Conservation (phyloP, 805 yeast genomes). For the Wickerhamiella cacticola region DNA sequence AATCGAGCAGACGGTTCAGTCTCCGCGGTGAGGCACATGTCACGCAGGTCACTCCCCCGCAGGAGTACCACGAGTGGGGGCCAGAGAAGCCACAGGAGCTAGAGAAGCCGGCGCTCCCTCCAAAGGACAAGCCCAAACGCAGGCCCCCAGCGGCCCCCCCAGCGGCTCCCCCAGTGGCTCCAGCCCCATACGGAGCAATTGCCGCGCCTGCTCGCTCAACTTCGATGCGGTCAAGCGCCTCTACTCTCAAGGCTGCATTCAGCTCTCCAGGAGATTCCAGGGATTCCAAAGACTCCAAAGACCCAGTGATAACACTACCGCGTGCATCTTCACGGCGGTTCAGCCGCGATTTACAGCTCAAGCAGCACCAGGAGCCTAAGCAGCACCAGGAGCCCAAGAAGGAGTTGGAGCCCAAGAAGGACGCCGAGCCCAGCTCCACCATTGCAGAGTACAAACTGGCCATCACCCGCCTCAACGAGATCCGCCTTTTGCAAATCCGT, state of each 20-base stretch:
- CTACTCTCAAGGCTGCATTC: not conserved
- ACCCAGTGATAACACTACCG: not conserved
- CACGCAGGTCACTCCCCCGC: not conserved
- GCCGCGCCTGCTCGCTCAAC: not conserved
- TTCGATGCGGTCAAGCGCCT: not conserved
- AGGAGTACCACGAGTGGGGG: not conserved
- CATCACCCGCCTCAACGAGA: constrained; percentile 14
- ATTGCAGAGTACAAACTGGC: constrained; percentile 14
- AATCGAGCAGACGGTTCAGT: constrained; percentile 1
- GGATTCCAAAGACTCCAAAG: too few relatives aligned
- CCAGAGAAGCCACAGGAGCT: not conserved
- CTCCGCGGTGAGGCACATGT: not conserved
- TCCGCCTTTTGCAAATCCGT: constrained; percentile 10
- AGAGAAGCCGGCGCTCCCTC: not conserved
- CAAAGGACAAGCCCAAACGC: not conserved
- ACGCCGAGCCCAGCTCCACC: not conserved
- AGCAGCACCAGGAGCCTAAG: not conserved
- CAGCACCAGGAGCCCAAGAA: too few relatives aligned
- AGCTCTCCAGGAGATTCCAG: too few relatives aligned
- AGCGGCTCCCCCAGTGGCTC: too few relatives aligned
- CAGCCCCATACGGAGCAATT: not conserved
- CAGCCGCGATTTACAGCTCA: not conserved
- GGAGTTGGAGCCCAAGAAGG: too few relatives aligned
- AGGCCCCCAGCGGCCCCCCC: too few relatives aligned
- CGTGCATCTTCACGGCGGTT: not conserved